Evolutionary conservation across 2,329 filamentous ascomycete species (phyloP), one percentile per base, ranked within the genome.

Genomic region (Curvularia spicifera): DNA sequence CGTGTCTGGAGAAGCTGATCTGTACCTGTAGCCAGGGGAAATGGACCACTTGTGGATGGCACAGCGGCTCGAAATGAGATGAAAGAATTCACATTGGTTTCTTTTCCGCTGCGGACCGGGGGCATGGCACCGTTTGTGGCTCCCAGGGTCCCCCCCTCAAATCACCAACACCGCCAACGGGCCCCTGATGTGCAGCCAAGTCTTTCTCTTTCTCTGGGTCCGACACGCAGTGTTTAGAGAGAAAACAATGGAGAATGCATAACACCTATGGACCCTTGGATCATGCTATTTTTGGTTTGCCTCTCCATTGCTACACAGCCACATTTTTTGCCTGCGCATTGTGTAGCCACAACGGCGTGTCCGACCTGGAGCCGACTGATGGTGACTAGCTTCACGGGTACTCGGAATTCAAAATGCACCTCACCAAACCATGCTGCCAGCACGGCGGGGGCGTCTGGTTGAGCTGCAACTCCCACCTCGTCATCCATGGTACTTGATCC

Each of bases 371-470:
- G 18, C 46, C 31, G 15, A 47, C 46, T 33, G 28, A 35, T 13
- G 28, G 29, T 24, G 12, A 56, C 59, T 61, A 59, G 56, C 49
- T 48, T 22, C 48, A 37, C 52, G 52, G 51, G 56, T 56, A 39
- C 40, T 5, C 56, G 20, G 31, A 53, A 53, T 49, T 39, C 39
- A 61, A 59, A 60, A 45, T 35, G 35, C 42, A 60, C 58, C 35
- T 57, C 50, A 33, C 12, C 9, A 31, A 1, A 10, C 24, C 22
- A 33, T 8, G 8, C 7, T 12, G 44, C 4, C 31, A 22, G 40
- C 8, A 22, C 39, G 24, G 24, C 26, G 12, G 18, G 4, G 28
- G 2, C 8, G 18, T 5, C 43, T 12, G 18, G n/a, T 13, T 20
- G 44, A 13, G 47, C 9, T 20, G 13, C 35, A 18, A 15, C 7